A percentile compares a stretch with the other conserved stretches of the same genome.
These are phyloP conservation scores for Naganishia liquefaciens DNA, from an alignment of 1,284 basidiomycete species.

Conservation along the genomic window DNA sequence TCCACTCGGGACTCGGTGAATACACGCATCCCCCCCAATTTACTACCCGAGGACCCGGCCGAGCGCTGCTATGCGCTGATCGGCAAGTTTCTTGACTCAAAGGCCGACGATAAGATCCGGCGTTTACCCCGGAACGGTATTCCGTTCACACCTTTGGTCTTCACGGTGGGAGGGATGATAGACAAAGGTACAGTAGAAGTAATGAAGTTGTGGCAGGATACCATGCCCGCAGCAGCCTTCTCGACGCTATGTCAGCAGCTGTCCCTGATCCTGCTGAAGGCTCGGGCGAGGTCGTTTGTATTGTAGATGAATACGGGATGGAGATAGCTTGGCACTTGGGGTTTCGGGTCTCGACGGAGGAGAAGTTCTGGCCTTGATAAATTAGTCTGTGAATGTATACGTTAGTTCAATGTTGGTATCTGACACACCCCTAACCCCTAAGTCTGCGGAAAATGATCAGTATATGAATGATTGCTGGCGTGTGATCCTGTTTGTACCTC, in stretches of 20 bases:
- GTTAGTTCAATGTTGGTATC: neutral
- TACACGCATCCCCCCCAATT: neutral
- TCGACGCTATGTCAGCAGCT: constrained; percentile 7
- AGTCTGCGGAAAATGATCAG: neutral
- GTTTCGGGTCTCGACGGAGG: neutral
- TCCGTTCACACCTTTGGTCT: neutral
- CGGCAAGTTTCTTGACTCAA: neutral
- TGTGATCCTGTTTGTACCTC: no score
- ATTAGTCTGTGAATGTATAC: constrained; percentile 1
- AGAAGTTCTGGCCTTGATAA: neutral
- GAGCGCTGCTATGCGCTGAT: neutral
- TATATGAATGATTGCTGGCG: neutral
- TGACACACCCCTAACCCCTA: constrained; percentile 16
- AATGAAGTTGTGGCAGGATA: neutral
- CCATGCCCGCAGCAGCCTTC: neutral
- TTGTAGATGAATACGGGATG: no score
- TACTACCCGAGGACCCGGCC: neutral
- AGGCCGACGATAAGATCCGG: neutral
- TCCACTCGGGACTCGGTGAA: no score
- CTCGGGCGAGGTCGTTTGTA: constrained; percentile 1
- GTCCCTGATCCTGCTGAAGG: constrained; percentile 1
- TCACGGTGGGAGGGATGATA: constrained; percentile 2
- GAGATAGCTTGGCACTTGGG: neutral
- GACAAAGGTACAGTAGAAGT: neutral
- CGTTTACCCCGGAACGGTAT: neutral